Conservation (phyloP, 139 green algal species). For the Chlorella vulgaris region DNA sequence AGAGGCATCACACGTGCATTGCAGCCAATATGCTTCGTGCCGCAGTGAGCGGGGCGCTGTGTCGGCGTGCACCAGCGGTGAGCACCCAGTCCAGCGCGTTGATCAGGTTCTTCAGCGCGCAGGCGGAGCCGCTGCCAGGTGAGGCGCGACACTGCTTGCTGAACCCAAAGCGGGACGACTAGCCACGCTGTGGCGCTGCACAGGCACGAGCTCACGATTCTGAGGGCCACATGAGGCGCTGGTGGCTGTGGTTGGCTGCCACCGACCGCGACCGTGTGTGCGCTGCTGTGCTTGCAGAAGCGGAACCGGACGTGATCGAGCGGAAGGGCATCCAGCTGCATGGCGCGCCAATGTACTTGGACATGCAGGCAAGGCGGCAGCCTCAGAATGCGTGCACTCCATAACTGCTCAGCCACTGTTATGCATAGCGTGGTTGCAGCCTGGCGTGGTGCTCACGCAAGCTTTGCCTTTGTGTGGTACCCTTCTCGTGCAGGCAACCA, state of each 20-base stretch:
- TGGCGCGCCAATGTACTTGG: constrained; percentile 93
- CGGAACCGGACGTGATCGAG: constrained; percentile 60
- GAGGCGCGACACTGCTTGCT: not conserved
- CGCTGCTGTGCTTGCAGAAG: not conserved
- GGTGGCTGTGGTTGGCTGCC: not conserved
- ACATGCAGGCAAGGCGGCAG: constrained; percentile 78
- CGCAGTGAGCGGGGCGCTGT: too few relatives aligned
- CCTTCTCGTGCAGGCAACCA: constrained; percentile 75
- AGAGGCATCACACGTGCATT: too few relatives aligned
- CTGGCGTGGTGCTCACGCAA: too few relatives aligned
- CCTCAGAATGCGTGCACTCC: not conserved
- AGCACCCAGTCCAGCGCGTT: not conserved
- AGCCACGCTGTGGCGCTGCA: not conserved
- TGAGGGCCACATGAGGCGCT: not conserved
- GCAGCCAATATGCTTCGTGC: too few relatives aligned
- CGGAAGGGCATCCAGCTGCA: constrained; percentile 92
- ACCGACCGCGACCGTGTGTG: not conserved
- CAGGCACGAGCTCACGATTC: too few relatives aligned
- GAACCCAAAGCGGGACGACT: not conserved
- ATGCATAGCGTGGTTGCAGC: too few relatives aligned
- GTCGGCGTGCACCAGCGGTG: not conserved
- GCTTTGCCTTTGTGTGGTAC: not conserved
- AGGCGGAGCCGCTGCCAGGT: not conserved
- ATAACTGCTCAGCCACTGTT: too few relatives aligned
- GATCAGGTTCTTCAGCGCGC: not conserved